Base-by-base conservation (phyloP, 371 early-diverging fungal species). In the Rhizopus sp. region DNA sequence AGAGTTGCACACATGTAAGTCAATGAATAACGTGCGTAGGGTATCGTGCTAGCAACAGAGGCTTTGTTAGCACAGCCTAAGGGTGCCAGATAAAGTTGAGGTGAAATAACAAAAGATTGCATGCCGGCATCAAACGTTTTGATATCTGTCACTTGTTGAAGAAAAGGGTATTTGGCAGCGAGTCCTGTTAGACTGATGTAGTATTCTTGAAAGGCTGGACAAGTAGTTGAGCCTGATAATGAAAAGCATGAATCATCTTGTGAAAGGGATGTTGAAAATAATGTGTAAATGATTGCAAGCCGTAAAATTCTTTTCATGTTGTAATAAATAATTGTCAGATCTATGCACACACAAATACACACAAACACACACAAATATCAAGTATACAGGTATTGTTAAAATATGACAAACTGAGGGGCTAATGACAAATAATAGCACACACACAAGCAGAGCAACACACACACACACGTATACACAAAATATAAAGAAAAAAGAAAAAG, bases 11-110 rank as follows among this genome's bases (percentile, higher is more conserved):
- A 80, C 34, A 74, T 5, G 31, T 60, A 58, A 23, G 67, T 67
- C 5, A 70, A 41, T 7, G 77, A 72, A 50, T 75, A 80, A 7
- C 80, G 77, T 59, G 77, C 77, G 49, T 77, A 77, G 49, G 74
- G 72, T 48, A 65, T 63, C 42, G 48, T 58, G 8, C 59, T 16
- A 16, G 61, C 41, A 12, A 15, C 12, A 35, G 48, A 55, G 23
- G 69, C 52, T 32, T 57, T 55, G 13, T 69, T 60, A 1, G 49
- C 50, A 31, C 76, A 75, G 30, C 75, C 72, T 5, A 79, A 49
- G 12, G 50, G 33, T 12, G 48, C 30, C 15, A 70, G 55, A 52
- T 74, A 79, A 32, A 57, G 50, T 17, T 39, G 46, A 1, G 70
- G 37, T 9, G 77, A 67, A 34, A 56, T 52, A 31, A 68, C 68